A percentile compares a stretch with the other conserved stretches of the same genome.
Conservation (phyloP, 805 yeast species). For the Isabelozyma pseudorhagii region DNA sequence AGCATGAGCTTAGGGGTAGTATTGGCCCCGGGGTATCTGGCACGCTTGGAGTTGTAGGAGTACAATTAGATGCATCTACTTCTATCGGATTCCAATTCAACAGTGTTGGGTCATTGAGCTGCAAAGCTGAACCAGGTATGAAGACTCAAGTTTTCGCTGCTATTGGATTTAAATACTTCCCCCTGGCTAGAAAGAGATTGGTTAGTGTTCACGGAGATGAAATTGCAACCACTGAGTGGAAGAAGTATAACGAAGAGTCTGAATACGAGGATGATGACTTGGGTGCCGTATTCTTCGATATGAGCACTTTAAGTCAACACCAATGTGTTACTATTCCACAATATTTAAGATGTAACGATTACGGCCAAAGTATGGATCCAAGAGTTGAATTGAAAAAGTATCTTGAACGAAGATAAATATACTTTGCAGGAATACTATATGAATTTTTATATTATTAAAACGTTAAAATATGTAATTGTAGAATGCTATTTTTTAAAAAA, state of each 20-base stretch:
- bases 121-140: conserved; percentile 12
- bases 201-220: conserved; percentile 5
- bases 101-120: conserved; percentile 12
- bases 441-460: too few species aligned
- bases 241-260: background rate
- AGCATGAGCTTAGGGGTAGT: conserved; percentile 3
- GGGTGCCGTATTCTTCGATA: conserved; percentile 14
- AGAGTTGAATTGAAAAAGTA: too few species aligned
- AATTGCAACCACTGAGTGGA: conserved; percentile 8
- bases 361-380: background rate
- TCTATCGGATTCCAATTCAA: conserved; percentile 7
- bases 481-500: too few species aligned
- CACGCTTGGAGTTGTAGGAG: background rate
- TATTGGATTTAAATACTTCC: conserved; percentile 9
- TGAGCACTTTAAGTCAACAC: conserved; percentile 7
- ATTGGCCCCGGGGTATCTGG: conserved; percentile 4
- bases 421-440: too few species aligned
- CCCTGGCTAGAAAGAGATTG: conserved; percentile 9
- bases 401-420: too few species aligned
- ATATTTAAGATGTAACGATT: conserved; percentile 3
- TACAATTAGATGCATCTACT: conserved; percentile 3
- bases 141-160: conserved; percentile 16
- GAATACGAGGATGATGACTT: conserved; percentile 1
- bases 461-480: too few species aligned
- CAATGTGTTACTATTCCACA: conserved; percentile 13